A percentile compares a stretch with the other conserved stretches of the same genome.
These are phyloP conservation scores for Colletotrichum noveboracense DNA, from an alignment of 2,329 filamentous ascomycete species.

Conservation along the genomic window DNA sequence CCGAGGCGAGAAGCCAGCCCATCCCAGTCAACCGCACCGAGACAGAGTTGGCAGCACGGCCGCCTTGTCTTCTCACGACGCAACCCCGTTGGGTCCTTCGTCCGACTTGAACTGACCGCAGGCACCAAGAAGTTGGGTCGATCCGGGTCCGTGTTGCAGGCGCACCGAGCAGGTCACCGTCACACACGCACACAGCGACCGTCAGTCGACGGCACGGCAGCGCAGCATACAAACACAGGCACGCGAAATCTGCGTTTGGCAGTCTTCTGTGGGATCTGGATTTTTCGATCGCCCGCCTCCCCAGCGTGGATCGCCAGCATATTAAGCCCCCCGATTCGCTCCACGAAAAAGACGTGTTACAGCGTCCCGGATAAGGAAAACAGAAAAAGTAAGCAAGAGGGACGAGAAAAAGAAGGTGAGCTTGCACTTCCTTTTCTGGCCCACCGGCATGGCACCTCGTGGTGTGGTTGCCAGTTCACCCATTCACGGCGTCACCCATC, in stretches of 20 bases:
- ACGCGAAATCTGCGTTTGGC: background rate
- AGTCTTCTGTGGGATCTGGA: background rate
- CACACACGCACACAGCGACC: background rate
- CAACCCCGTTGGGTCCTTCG: slow-evolving; percentile 15
- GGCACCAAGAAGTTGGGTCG: slow-evolving; percentile 18
- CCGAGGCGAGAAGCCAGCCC: slow-evolving; percentile 3
- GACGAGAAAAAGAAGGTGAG: background rate
- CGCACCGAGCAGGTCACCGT: slow-evolving; percentile 5
- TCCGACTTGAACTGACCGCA: slow-evolving; percentile 10
- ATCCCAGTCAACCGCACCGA: slow-evolving; percentile 11
- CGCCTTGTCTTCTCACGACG: background rate
- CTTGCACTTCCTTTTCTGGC: slow-evolving; percentile 11
- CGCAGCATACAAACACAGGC: background rate
- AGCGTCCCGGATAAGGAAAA: background rate
- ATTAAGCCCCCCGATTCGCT: background rate
- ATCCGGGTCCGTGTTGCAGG: slow-evolving; percentile 13
- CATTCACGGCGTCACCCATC: slow-evolving; percentile 9
- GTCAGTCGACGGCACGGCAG: background rate
- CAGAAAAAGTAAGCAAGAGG: background rate
- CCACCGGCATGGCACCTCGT: background rate
- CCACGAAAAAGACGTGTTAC: background rate
- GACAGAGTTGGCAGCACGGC: slow-evolving; percentile 14
- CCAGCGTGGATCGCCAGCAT: background rate
- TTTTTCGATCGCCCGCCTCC: background rate
- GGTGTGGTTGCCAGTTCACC: background rate